These are phyloP conservation scores for Claviceps fusiformis DNA, from an alignment of 2,329 filamentous ascomycete genomes.

Conservation along the genomic window DNA sequence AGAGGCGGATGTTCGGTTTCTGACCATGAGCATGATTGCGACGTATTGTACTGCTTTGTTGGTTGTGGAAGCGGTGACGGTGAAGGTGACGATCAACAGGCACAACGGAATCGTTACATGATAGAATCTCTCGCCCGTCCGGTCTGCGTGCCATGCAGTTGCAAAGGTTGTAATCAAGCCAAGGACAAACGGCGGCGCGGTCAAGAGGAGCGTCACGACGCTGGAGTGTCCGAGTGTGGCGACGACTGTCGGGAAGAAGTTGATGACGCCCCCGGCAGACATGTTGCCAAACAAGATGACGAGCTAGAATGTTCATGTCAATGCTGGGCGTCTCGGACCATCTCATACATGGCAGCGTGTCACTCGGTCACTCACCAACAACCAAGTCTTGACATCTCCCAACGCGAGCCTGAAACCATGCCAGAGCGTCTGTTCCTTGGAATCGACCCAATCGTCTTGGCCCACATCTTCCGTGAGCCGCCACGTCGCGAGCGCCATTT, in stretches of 20 bases:
- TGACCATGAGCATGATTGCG: slow-evolving; percentile 57
- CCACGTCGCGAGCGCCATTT: slow-evolving; percentile 46
- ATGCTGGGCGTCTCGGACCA: background rate
- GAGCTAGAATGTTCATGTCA: slow-evolving; percentile 21
- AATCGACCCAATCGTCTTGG: slow-evolving; percentile 47
- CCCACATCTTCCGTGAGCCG: slow-evolving; percentile 51
- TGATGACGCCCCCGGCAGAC: slow-evolving; percentile 44
- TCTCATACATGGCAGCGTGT: background rate
- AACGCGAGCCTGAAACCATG: slow-evolving; percentile 42
- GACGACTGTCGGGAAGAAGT: slow-evolving; percentile 61
- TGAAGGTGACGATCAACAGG: slow-evolving; percentile 50
- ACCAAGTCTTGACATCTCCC: slow-evolving; percentile 44
- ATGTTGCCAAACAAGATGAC: slow-evolving; percentile 44
- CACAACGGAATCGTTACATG: slow-evolving; percentile 51
- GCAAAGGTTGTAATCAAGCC: slow-evolving; percentile 46
- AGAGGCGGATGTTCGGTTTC: background rate
- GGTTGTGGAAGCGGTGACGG: slow-evolving; percentile 52
- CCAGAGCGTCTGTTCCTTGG: slow-evolving; percentile 40
- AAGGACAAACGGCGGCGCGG: slow-evolving; percentile 51
- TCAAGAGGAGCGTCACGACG: slow-evolving; percentile 48
- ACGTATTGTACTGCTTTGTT: slow-evolving; percentile 49
- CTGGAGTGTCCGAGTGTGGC: slow-evolving; percentile 49
- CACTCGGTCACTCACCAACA: slow-evolving; percentile 29
- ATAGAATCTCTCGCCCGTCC: slow-evolving; percentile 55
- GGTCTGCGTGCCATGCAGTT: slow-evolving; percentile 60